These are phyloP conservation scores for Lodderomyces parapsilosis DNA, from an alignment of 1,139 yeast species.

Conservation along the genomic window DNA sequence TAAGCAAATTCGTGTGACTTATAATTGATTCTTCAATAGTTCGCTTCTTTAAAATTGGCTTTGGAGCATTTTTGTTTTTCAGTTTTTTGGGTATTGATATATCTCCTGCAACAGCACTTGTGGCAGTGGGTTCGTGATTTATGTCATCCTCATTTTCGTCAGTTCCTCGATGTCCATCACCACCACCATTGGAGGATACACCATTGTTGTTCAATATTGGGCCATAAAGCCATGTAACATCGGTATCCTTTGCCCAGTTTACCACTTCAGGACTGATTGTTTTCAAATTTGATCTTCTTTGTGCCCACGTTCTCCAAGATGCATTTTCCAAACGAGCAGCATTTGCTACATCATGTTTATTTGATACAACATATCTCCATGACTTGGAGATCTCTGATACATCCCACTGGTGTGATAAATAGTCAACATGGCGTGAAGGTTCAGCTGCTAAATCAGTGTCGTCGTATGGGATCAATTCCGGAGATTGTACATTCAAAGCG, in stretches of 20 bases:
- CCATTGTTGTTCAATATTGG: conserved; percentile 57
- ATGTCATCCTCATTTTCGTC: conserved; percentile 16
- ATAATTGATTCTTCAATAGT: conserved; percentile 75
- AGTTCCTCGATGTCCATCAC: conserved; percentile 12
- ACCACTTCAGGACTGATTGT: conserved; percentile 73
- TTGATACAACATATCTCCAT: conserved; percentile 88
- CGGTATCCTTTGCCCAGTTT: conserved; percentile 79
- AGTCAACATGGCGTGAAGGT: conserved; percentile 90
- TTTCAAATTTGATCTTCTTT: conserved; percentile 60
- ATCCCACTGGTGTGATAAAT: conserved; percentile 93
- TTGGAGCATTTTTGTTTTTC: conserved; percentile 33
- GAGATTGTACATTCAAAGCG: conserved; percentile 21
- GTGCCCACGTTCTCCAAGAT: conserved; percentile 89
- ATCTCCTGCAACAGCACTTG: conserved; percentile 49
- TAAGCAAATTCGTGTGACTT: conserved; percentile 53
- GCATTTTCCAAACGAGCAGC: conserved; percentile 74
- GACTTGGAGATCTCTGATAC: conserved; percentile 89
- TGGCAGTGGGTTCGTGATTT: conserved; percentile 29
- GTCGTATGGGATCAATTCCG: conserved; percentile 65
- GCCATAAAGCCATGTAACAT: conserved; percentile 82
- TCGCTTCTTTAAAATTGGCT: conserved; percentile 80
- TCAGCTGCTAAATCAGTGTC: conserved; percentile 79
- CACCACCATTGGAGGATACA: conserved; percentile 9
- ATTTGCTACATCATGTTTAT: conserved; percentile 73
- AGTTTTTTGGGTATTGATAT: conserved; percentile 25